A percentile compares a stretch with the other conserved stretches of the same genome.
phyloP scores from a whole-genome alignment of 768 basidiomycete genomes.

The Infundibulicybe gibba region DNA sequence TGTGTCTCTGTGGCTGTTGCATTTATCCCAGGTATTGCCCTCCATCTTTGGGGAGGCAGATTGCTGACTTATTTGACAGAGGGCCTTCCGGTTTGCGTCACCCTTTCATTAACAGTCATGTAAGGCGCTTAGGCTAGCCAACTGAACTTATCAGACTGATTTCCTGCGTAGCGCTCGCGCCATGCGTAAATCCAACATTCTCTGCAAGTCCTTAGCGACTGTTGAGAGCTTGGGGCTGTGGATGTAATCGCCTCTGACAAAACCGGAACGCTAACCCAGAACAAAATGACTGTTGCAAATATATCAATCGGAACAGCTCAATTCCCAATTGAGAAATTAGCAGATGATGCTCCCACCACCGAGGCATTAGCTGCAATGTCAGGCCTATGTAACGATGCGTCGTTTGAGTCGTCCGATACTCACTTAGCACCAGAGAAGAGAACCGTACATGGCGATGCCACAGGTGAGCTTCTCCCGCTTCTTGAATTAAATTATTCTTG shows the following conservation, averaged over 20 bases:
- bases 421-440: slow-evolving; percentile 15
- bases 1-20: slow-evolving; percentile 48
- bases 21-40: slow-evolving; percentile 34
- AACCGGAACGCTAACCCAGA: slow-evolving; percentile 47
- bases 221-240: slow-evolving; percentile 54
- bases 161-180: slow-evolving; percentile 28
- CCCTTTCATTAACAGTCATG: slow-evolving; percentile 46
- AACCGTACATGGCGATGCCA: slow-evolving; percentile 50
- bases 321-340: slow-evolving; percentile 3
- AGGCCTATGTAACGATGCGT: slow-evolving; percentile 41
- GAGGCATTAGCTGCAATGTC: slow-evolving; percentile 32
- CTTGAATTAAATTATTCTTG: not conserved
- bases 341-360: slow-evolving; percentile 17
- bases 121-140: not conserved
- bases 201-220: slow-evolving; percentile 49
- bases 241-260: slow-evolving; percentile 55
- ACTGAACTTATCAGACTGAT: not conserved
- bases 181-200: slow-evolving; percentile 41
- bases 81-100: slow-evolving; percentile 40
- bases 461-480: slow-evolving; percentile 25
- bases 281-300: slow-evolving; percentile 34
- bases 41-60: not conserved
- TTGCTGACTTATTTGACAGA: slow-evolving; percentile 2
- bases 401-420: slow-evolving; percentile 23
- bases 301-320: slow-evolving; percentile 7